Evolutionary conservation across 2,329 filamentous ascomycete species (phyloP), one percentile per base, ranked within the genome.

Genomic region (Trichoderma sp.): DNA sequence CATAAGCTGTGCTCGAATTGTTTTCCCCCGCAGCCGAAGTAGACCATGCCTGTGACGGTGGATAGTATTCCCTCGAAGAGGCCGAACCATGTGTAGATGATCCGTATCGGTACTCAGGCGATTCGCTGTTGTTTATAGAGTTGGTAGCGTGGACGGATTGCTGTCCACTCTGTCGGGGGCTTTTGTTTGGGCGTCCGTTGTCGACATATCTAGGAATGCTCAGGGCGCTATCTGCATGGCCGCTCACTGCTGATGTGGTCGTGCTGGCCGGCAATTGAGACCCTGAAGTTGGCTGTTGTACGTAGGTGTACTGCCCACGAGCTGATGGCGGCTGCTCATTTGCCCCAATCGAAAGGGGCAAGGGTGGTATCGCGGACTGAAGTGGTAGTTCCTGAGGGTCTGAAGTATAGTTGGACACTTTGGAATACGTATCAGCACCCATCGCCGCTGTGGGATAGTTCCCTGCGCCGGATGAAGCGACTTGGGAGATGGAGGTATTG

Each of bases 121-220:
- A 80, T 56, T 90, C 89, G 67, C 86, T 86, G 79, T 85, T 86
- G 45, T 85, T 83, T 38, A 89, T 83, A 27, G 89, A 88, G 53
- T 85, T 84, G 14, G 83, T 82, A 79, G 87, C 88, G 75, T 89
- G 88, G 41, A 90, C 84, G 1, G 89, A 90, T 68, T 88, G 87
- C 77, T 91, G 88, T 80, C 85, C 87, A 12, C 83, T 84, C 76
- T 90, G 87, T 3, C 90, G 86, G 0, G 89, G 88, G 78, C 88
- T 90, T 82, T 91, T 91, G 50, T 87, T 83, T 18, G 89, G 88
- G 27, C 89, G 86, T 6, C 87, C 85, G 77, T 88, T 89, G 80
- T 91, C 89, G 65, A 91, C 86, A 79, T 91, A 91, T 77, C 89
- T 86, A 12, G 89, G 89, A 63, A 91, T 86, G 79, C 84, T 89